These are phyloP conservation scores for Plasmopara muralis DNA, from an alignment of 352 stramenopile species.

Conservation along the genomic window DNA sequence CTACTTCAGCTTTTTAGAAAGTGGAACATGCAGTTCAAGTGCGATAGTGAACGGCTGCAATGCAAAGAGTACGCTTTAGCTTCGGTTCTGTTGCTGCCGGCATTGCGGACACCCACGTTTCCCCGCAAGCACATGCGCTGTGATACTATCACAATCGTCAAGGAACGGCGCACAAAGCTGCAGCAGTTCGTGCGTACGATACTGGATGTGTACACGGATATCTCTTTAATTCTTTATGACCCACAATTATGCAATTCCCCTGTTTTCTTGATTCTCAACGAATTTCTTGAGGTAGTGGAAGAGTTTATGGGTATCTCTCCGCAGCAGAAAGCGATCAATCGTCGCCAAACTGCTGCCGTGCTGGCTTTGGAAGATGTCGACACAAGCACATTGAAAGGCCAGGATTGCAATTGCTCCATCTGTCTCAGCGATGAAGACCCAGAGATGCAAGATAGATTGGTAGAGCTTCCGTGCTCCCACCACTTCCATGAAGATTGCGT, in stretches of 20 bases:
- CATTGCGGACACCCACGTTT: slow-evolving; percentile 38
- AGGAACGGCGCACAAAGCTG: slow-evolving; percentile 37
- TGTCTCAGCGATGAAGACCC: slow-evolving; percentile 40
- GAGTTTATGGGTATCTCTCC: slow-evolving; percentile 45
- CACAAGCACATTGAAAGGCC: slow-evolving; percentile 7
- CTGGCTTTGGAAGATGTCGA: slow-evolving; percentile 51
- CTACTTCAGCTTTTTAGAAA: slow-evolving; percentile 41
- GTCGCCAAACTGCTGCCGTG: slow-evolving; percentile 37
- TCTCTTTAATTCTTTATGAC: slow-evolving; percentile 47
- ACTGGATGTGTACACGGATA: slow-evolving; percentile 49
- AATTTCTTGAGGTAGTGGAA: slow-evolving; percentile 34
- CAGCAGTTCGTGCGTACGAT: slow-evolving; percentile 50
- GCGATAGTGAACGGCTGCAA: slow-evolving; percentile 19
- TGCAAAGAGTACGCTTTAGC: slow-evolving; percentile 43
- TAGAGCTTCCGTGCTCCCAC: slow-evolving; percentile 56
- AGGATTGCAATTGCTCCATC: slow-evolving; percentile 42
- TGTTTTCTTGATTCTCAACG: slow-evolving; percentile 18
- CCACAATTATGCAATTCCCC: slow-evolving; percentile 17
- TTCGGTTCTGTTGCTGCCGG: slow-evolving; percentile 33
- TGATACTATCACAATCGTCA: slow-evolving; percentile 49
- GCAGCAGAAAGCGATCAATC: slow-evolving; percentile 46
- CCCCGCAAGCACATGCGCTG: slow-evolving; percentile 54
- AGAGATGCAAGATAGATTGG: slow-evolving; percentile 34
- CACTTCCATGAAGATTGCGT: slow-evolving; percentile 77
- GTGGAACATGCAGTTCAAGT: slow-evolving; percentile 32